Evolutionary conservation across 2,329 filamentous ascomycete genomes (phyloP), one percentile per base, ranked within the genome.

Genomic region (Botrytis tulipae): DNA sequence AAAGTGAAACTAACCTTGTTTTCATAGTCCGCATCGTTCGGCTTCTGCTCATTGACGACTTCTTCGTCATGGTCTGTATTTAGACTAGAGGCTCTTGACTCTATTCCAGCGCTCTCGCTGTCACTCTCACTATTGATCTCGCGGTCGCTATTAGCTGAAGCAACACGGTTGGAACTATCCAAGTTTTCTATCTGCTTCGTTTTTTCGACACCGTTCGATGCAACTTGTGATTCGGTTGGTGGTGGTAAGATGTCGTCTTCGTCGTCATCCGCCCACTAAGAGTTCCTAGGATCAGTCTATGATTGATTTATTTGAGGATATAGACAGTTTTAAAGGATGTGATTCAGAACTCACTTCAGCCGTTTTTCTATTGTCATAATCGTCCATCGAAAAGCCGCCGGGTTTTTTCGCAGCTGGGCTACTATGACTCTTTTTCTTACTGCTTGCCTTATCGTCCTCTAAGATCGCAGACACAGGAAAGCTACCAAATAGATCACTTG

Each of bases 401-500:
- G 35, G 5, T 29, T 54, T 68, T 6, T 22, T 57, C 25, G 10
- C 4, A 29, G 59, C 60, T 1, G 46, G 51, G 57, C 76, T 77
- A 32, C 77, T n/a, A 16, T 63, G 63, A 57, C 78, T 75, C 6
- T 74, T 48, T 63, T 68, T 73, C 37, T 70, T 62, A 16, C 29
- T 63, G 48, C 48, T 35, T n/a, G 22, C 16, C 25, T 20, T n/a
- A 4, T 8, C 18, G 4, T 10, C 20, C 14, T 16, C 10, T 16
- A 35, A n/a, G 18, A 66, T 48, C 3, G 46, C 12, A 32, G 62
- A 25, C 18, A 66, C n/a, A 48, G 46, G 22, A 32, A 66, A 66
- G 4, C 77, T 76, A 16, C 77, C 78, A 25, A 9, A 54, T 14
- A 67, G 1, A 0, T 61, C 65, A 2, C 73, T 77, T 10, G 73